Evolutionary conservation across 345 rosid species (phyloP).

Genomic region (Populus ilicifolia): DNA sequence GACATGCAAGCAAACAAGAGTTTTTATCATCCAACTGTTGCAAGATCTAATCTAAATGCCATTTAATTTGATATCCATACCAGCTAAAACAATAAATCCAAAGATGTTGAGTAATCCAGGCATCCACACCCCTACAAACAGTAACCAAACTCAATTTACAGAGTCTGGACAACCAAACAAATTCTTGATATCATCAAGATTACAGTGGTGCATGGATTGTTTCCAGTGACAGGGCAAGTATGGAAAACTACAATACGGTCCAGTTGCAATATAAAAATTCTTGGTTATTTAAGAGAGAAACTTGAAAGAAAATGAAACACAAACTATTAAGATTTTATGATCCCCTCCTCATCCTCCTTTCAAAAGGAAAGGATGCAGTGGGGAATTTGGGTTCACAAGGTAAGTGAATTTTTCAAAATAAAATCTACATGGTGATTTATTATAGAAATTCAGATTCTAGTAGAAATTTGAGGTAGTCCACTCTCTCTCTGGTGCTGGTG

Average conservation of each 20-base stretch:
- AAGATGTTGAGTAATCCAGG: neutral
- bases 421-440: neutral
- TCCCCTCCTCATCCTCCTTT: neutral
- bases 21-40: constrained; percentile 1
- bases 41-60: neutral
- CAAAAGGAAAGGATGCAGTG: neutral
- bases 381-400: neutral
- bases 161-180: neutral
- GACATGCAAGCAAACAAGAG: neutral
- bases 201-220: no score
- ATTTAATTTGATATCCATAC: neutral
- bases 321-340: neutral
- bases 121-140: neutral
- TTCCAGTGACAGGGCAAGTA: no score
- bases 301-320: no score
- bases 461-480: neutral
- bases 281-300: no score
- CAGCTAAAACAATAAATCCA: neutral
- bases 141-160: neutral
- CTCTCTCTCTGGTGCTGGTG: no score
- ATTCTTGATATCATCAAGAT: neutral
- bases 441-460: neutral
- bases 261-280: no score
- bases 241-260: no score
- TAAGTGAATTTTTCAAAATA: neutral